phyloP scores from a whole-genome alignment of 108 stramenopile genomes.

The Phaeodactylum tricornutum region DNA sequence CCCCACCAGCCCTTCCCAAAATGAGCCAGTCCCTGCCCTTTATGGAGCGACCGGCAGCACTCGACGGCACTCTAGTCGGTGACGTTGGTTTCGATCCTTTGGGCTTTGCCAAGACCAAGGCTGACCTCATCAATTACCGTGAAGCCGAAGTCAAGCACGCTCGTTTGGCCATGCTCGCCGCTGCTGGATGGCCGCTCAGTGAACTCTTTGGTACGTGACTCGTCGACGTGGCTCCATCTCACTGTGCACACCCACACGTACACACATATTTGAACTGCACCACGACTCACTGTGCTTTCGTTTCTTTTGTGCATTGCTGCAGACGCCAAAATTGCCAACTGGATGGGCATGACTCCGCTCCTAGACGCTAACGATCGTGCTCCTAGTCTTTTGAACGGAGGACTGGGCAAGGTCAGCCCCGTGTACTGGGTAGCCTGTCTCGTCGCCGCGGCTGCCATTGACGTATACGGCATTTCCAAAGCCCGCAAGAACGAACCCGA shows the following conservation, averaged over 20 bases:
- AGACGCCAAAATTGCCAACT: slow-evolving; percentile 61
- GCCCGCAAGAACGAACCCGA: slow-evolving; percentile 21
- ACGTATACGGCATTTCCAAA: slow-evolving; percentile 42
- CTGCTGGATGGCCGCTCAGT: slow-evolving; percentile 82
- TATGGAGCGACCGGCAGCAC: slow-evolving; percentile 45
- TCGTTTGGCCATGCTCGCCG: slow-evolving; percentile 84
- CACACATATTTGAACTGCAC: slow-evolving; percentile 69
- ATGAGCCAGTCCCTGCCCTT: slow-evolving; percentile 67
- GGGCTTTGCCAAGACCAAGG: slow-evolving; percentile 61
- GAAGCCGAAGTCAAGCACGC: slow-evolving; percentile 92
- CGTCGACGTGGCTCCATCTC: neutral
- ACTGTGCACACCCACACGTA: slow-evolving; percentile 82
- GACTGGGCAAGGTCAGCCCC: slow-evolving; percentile 76
- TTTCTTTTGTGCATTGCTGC: no score
- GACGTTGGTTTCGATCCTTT: slow-evolving; percentile 92
- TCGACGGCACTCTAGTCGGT: slow-evolving; percentile 67
- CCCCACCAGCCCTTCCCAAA: slow-evolving; percentile 6
- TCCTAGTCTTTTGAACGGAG: slow-evolving; percentile 78
- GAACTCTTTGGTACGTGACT: slow-evolving; percentile 6
- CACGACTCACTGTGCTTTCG: no score
- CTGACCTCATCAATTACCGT: slow-evolving; percentile 34
- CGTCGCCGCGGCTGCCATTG: slow-evolving; percentile 59
- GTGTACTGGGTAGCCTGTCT: slow-evolving; percentile 66
- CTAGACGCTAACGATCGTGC: slow-evolving; percentile 58
- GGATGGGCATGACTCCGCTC: slow-evolving; percentile 33